Percentiles rank a stretch among this genome's conserved stretches.
These are phyloP conservation scores for Conoideocrella luteorostrata DNA, from an alignment of 2,329 filamentous ascomycete genomes.

Conservation along the genomic window DNA sequence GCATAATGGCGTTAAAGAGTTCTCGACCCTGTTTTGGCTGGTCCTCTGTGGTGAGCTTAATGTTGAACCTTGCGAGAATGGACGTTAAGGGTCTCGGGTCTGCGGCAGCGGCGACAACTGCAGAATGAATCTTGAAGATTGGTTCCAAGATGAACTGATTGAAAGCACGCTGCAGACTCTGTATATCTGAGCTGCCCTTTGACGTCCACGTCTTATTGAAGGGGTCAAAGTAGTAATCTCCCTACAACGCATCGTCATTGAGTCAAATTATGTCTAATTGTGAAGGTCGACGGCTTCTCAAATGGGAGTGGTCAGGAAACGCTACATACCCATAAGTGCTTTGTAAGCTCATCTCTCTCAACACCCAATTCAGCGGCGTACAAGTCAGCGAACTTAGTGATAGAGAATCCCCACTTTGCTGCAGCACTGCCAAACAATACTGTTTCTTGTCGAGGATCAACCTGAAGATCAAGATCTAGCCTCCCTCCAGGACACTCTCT, in stretches of 20 bases:
- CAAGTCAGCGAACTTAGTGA: constrained; percentile 91
- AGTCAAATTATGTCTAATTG: too few species aligned
- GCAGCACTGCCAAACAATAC: constrained; percentile 99
- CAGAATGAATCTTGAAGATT: constrained; percentile 99
- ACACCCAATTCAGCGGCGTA: constrained; percentile 99
- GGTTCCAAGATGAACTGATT: constrained; percentile 99
- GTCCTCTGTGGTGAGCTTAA: constrained; percentile 85
- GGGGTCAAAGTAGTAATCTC: constrained; percentile 99
- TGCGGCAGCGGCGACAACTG: constrained; percentile 94
- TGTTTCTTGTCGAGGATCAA: constrained; percentile 96
- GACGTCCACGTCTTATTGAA: constrained; percentile 99
- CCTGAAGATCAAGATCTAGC: constrained; percentile 96
- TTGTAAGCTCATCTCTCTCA: constrained; percentile 99
- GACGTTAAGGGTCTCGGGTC: constrained; percentile 83
- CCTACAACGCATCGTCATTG: constrained; percentile 37
- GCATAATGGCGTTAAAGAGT: constrained; percentile 96
- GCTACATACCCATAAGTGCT: constrained; percentile 90
- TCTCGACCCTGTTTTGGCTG: constrained; percentile 93
- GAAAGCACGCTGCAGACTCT: constrained; percentile 95
- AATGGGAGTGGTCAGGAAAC: too few species aligned
- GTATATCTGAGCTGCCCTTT: constrained; percentile 73
- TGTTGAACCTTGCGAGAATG: constrained; percentile 89
- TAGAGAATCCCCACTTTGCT: constrained; percentile 98
- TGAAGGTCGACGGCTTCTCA: too few species aligned
- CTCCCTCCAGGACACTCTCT: constrained; percentile 96